Percentiles rank a stretch among this genome's conserved stretches.
phyloP scores from a whole-genome alignment of 2,329 filamentous ascomycete genomes.

The Celoporthe dispersa region DNA sequence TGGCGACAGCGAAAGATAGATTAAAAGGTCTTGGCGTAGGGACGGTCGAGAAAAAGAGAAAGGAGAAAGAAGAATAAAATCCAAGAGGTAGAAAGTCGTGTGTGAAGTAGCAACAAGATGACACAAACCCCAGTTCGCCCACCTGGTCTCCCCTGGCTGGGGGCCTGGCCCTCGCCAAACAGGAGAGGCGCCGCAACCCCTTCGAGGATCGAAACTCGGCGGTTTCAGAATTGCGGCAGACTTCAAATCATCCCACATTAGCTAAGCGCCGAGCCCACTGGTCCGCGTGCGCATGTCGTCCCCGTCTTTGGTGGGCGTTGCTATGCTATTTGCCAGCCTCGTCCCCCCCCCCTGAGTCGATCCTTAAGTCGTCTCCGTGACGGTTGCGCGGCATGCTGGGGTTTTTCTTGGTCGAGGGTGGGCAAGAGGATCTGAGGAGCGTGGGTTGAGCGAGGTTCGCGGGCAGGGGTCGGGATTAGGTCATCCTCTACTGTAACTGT shows the following conservation, averaged over 20 bases:
- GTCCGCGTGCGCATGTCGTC: conserved; percentile 13
- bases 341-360: neutral
- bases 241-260: conserved; percentile 40
- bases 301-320: neutral
- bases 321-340: neutral
- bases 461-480: neutral
- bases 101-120: conserved; percentile 1
- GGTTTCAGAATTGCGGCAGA: conserved; percentile 55
- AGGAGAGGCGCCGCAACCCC: conserved; percentile 21
- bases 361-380: neutral
- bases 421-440: neutral
- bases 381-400: neutral
- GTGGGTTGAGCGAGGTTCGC: neutral
- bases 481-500: neutral
- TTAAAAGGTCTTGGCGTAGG: conserved; percentile 1
- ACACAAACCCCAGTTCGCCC: conserved; percentile 1
- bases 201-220: conserved; percentile 35
- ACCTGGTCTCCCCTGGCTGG: conserved; percentile 2
- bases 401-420: neutral
- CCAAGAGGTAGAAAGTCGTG: neutral
- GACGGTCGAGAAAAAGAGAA: neutral
- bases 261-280: conserved; percentile 34
- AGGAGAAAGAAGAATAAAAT: conserved; percentile 5
- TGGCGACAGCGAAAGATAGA: neutral
- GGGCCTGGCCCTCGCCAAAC: conserved; percentile 13